Conservation (phyloP, 257 asterid species). For the Mitragyna speciosa region DNA sequence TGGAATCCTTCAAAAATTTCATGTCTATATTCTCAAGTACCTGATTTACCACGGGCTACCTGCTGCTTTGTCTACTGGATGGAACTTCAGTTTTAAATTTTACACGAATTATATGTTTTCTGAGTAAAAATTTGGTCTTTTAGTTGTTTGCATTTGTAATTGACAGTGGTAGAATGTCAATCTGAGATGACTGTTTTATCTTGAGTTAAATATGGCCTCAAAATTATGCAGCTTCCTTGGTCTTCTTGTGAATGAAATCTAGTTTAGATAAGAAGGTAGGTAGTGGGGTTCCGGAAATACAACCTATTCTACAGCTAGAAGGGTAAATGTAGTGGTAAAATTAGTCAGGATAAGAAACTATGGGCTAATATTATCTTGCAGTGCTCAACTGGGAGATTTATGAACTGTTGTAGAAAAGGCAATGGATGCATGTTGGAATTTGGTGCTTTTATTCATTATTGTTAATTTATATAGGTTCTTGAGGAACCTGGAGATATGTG, state of each 20-base stretch:
- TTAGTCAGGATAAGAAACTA: background rate
- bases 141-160: background rate
- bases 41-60: background rate
- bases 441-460: background rate
- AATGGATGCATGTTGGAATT: background rate
- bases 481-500: background rate
- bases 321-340: background rate
- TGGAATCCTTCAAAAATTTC: background rate
- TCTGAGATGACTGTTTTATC: conserved; percentile 9
- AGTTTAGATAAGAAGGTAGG: background rate
- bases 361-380: background rate
- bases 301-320: too few species aligned
- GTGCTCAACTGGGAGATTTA: background rate
- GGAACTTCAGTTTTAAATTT: background rate
- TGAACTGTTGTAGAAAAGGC: background rate
- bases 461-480: background rate
- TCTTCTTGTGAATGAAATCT: background rate
- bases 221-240: background rate
- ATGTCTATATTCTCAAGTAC: conserved; percentile 1
- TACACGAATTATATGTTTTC: background rate
- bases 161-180: background rate
- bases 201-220: background rate
- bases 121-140: background rate
- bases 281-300: background rate
- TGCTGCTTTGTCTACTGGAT: background rate